Evolutionary conservation across 371 early-diverging fungal species (phyloP).

Genomic region (Rhizopus sp.): DNA sequence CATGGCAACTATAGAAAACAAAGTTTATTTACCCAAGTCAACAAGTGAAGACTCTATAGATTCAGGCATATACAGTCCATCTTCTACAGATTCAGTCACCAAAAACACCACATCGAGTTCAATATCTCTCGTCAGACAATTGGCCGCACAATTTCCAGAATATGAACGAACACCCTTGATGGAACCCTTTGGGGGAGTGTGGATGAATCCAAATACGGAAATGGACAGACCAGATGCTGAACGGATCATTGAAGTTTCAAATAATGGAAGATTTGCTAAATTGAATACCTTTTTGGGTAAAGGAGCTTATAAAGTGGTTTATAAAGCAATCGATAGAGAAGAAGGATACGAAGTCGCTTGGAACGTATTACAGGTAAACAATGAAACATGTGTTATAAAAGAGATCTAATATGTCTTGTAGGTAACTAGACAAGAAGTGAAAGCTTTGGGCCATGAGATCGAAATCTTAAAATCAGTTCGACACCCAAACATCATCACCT

Average conservation of each 20-base stretch:
- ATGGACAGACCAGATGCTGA: constrained; percentile 46
- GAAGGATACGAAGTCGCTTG: constrained; percentile 90
- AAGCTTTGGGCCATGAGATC: constrained; percentile 58
- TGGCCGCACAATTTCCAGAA: constrained; percentile 40
- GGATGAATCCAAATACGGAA: constrained; percentile 34
- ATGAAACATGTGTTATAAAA: no score
- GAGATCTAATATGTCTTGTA: neutral
- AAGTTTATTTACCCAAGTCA: constrained; percentile 11
- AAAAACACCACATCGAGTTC: constrained; percentile 32
- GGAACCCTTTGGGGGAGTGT: constrained; percentile 44
- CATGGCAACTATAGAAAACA: constrained; percentile 4
- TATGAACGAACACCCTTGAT: constrained; percentile 31
- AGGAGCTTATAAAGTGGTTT: constrained; percentile 89
- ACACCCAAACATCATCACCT: constrained; percentile 88
- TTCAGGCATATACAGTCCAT: constrained; percentile 28
- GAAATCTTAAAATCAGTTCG: constrained; percentile 75
- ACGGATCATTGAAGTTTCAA: constrained; percentile 62
- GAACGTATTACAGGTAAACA: constrained; percentile 64
- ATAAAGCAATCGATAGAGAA: constrained; percentile 86
- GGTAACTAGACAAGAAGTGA: constrained; percentile 35
- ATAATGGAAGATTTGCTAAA: constrained; percentile 72
- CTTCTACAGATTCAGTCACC: constrained; percentile 7
- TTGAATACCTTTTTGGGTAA: constrained; percentile 71
- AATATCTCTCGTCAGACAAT: constrained; percentile 41
- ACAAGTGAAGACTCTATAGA: constrained; percentile 29